Evolutionary conservation across 495 filamentous ascomycete genomes (phyloP), one percentile per base, ranked within the genome.

Genomic region (Chaetomium fimeti): DNA sequence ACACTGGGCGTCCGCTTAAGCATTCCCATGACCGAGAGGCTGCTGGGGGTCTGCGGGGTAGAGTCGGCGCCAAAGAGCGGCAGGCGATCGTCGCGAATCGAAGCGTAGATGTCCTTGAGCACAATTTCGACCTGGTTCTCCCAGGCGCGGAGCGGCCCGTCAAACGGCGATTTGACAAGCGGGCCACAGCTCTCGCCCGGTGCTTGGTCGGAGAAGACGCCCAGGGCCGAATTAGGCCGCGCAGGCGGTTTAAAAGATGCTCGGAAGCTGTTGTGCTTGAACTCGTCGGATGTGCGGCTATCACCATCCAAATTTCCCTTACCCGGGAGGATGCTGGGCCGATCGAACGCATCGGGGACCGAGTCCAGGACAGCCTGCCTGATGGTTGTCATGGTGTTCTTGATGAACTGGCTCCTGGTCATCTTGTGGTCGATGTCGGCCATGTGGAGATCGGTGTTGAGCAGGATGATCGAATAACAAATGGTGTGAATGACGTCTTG

Each of bases 361-460:
- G 87, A 83, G 62, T 95, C 91, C 40, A 82, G 77, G 45, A 90
- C 85, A 28, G 91, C 88, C 60, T 89, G 85, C 36, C 86, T 86
- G 57, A 98, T 88, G 3, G 93, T 97, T 6, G 91, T 89, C 83
- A 97, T 87, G 13, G 94, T 98, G 69, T 99, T 99, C 76, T 94
- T 95, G 72, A 98, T 84, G 72, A 97, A 99, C 71, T 97, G 92
- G 67, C 79, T 87, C 65, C 88, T 85, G 24, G 92, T 97, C 94
- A 99, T 99, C 79, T 95, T 96, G 72, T 90, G 86, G 57, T 96
- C 90, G 56, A 97, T 94, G 69, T 97, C 93, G 60, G 93, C 92
- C 65, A 97, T 77, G 70, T 99, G 93, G 48, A 99, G 81, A 78
- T 99, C 94, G 61, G 94, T 98, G 71, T 99, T 99, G 59, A 99